A percentile compares a stretch with the other conserved stretches of the same genome.
Evolutionary conservation across 2,329 filamentous ascomycete genomes (phyloP).

Genomic region (Hypoxylon sp.): DNA sequence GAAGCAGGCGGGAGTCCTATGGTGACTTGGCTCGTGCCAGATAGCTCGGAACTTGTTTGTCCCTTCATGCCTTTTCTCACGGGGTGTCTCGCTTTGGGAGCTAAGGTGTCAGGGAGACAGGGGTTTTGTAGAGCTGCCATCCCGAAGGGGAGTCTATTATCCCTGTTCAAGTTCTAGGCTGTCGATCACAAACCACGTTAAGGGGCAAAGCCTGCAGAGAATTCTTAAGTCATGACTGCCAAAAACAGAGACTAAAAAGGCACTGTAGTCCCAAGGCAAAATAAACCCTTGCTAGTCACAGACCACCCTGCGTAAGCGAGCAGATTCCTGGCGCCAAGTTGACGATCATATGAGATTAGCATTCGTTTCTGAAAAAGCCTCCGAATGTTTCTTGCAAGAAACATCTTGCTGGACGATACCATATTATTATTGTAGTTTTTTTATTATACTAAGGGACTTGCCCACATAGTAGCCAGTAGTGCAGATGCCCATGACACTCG

Average conservation of each 20-base stretch:
- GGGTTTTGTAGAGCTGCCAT: constrained; percentile 41
- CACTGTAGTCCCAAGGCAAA: constrained; percentile 42
- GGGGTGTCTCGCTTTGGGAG: constrained; percentile 46
- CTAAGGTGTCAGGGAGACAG: constrained; percentile 47
- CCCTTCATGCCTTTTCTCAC: constrained; percentile 47
- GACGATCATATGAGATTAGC: constrained; percentile 52
- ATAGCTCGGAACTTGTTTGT: constrained; percentile 46
- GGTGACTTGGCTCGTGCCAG: constrained; percentile 48
- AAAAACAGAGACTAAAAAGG: constrained; percentile 34
- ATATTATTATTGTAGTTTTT: not conserved
- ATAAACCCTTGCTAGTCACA: constrained; percentile 44
- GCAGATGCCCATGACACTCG: not conserved
- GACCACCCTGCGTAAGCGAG: constrained; percentile 50
- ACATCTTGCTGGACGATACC: constrained; percentile 25
- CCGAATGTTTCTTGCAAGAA: constrained; percentile 42
- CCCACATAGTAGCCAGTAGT: not conserved
- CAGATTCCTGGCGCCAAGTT: constrained; percentile 49
- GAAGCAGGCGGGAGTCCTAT: constrained; percentile 30
- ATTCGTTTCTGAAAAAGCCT: constrained; percentile 49
- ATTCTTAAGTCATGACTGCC: constrained; percentile 35
- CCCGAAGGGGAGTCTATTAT: constrained; percentile 42
- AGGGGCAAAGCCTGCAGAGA: constrained; percentile 27
- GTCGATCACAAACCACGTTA: constrained; percentile 51
- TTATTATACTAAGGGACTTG: not conserved
- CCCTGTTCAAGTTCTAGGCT: constrained; percentile 46